A percentile compares a stretch with the other conserved stretches of the same genome.
Evolutionary conservation across 2,329 filamentous ascomycete species (phyloP).

Genomic region (Colletotrichum lentis): DNA sequence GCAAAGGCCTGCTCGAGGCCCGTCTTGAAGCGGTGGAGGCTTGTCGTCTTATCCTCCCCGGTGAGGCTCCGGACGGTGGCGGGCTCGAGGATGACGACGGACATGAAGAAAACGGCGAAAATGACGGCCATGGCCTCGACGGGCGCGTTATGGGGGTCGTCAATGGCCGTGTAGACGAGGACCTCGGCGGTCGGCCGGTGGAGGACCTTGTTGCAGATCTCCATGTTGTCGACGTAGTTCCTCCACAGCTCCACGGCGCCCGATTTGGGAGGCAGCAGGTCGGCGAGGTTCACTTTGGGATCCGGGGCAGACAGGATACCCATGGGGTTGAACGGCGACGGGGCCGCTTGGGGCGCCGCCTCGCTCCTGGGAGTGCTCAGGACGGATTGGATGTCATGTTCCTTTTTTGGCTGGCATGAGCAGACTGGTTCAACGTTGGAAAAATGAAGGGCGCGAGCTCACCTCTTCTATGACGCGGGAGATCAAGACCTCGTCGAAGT

Average conservation of each 20-base stretch:
- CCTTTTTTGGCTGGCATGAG: conserved; percentile 29
- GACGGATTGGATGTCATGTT: conserved; percentile 39
- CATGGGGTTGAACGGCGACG: conserved; percentile 46
- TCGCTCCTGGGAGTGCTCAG: conserved; percentile 35
- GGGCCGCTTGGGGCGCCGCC: neutral
- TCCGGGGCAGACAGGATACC: conserved; percentile 45
- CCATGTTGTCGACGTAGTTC: conserved; percentile 44
- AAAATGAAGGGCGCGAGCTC: neutral
- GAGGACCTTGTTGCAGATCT: conserved; percentile 44
- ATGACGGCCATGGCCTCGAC: conserved; percentile 49
- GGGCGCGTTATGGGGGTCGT: conserved; percentile 43
- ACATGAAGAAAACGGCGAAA: conserved; percentile 60
- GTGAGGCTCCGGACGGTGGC: conserved; percentile 48
- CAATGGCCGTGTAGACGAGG: conserved; percentile 45
- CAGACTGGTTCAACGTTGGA: too few species aligned
- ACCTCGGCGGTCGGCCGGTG: conserved; percentile 47
- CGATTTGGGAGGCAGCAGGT: conserved; percentile 42
- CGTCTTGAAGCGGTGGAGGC: conserved; percentile 45
- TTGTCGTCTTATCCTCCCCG: conserved; percentile 40
- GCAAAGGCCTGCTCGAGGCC: conserved; percentile 52
- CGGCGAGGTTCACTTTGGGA: conserved; percentile 30
- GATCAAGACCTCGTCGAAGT: conserved; percentile 50
- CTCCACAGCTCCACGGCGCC: conserved; percentile 46
- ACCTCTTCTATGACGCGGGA: conserved; percentile 49
- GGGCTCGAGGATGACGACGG: conserved; percentile 52